Conservation (phyloP, 345 rosid genomes). For the Cardamine resedifolia region DNA sequence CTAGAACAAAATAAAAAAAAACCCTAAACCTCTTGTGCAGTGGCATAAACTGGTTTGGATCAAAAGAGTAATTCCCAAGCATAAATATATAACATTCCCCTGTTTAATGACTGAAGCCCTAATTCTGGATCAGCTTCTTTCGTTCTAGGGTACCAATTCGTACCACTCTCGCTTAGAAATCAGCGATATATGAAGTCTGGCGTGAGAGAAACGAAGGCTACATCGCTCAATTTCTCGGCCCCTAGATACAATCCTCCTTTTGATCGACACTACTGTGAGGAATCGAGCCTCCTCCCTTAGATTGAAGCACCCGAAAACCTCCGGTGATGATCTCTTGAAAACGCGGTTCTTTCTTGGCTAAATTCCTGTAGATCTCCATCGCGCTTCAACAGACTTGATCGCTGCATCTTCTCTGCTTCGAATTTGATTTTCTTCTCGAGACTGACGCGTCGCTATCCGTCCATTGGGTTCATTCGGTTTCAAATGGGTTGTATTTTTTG, state of each 20-base stretch:
- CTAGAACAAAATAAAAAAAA: background rate
- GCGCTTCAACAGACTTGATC: background rate
- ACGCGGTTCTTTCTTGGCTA: background rate
- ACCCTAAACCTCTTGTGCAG: background rate
- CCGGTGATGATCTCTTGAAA: background rate
- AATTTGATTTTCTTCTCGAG: background rate
- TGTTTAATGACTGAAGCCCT: background rate
- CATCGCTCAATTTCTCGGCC: background rate
- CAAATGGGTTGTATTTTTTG: background rate
- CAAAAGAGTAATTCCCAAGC: no score
- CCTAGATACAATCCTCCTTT: background rate
- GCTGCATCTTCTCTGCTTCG: background rate
- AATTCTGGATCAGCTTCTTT: no score
- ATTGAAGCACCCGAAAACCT: background rate
- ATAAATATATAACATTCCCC: background rate
- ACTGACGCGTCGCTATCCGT: background rate
- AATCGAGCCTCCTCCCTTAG: background rate
- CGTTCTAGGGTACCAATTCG: background rate
- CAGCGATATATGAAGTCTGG: background rate
- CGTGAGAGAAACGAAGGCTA: background rate
- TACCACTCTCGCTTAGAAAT: background rate
- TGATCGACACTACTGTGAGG: background rate
- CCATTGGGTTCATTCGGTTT: background rate
- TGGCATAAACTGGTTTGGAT: background rate
- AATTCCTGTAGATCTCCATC: background rate